These are phyloP conservation scores for Halophytophthora polymorphica DNA, from an alignment of 352 stramenopile genomes.

Conservation along the genomic window DNA sequence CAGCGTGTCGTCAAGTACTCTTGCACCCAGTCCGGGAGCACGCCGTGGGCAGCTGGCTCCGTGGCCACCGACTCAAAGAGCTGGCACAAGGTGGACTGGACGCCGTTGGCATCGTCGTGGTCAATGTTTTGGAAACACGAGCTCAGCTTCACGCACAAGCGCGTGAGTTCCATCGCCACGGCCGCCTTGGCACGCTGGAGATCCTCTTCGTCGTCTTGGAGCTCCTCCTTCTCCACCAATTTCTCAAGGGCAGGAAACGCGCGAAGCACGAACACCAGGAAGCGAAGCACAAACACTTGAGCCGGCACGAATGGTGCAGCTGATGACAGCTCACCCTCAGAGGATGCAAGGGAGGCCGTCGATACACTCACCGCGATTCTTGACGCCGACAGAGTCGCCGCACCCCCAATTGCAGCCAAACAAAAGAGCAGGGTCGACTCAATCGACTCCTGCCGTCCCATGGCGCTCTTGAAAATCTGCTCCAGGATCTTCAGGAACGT, in stretches of 20 bases:
- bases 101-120: conserved; percentile 7
- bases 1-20: conserved; percentile 50
- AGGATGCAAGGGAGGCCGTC: conserved; percentile 1
- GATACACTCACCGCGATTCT: conserved; percentile 31
- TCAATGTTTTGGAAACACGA: conserved; percentile 26
- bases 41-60: conserved; percentile 9
- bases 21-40: conserved; percentile 49
- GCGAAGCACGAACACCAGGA: conserved; percentile 63
- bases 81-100: conserved; percentile 25
- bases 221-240: conserved; percentile 56
- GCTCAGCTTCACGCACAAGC: conserved; percentile 49
- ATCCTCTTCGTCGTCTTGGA: conserved; percentile 70
- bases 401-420: conserved; percentile 47
- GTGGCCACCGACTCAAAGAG: conserved; percentile 27
- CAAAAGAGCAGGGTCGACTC: conserved; percentile 51
- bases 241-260: conserved; percentile 47
- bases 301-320: conserved; percentile 22
- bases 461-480: conserved; percentile 47
- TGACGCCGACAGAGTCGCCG: conserved; percentile 21
- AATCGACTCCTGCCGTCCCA: conserved; percentile 53
- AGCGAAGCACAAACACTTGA: conserved; percentile 52
- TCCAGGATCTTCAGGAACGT: conserved; percentile 56
- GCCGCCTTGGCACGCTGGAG: conserved; percentile 39
- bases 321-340: conserved; percentile 1
- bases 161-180: conserved; percentile 49